These are phyloP conservation scores for Colletotrichum sansevieriae DNA, from an alignment of 2,329 filamentous ascomycete species.

Conservation along the genomic window DNA sequence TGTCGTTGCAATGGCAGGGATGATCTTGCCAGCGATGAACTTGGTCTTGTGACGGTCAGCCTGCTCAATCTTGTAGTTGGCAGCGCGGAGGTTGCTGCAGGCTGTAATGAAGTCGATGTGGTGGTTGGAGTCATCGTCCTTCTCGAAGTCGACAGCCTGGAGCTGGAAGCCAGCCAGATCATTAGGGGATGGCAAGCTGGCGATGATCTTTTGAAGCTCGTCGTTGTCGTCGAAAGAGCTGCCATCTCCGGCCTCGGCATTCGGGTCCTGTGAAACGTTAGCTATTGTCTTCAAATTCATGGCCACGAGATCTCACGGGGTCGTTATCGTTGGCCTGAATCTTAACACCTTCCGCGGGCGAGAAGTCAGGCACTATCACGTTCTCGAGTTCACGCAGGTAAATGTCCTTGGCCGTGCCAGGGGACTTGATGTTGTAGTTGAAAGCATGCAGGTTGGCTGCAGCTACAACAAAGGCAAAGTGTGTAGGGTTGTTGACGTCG, in stretches of 20 bases:
- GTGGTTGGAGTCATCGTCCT: slow-evolving; percentile 97
- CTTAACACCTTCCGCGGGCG: slow-evolving; percentile 89
- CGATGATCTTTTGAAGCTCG: slow-evolving; percentile 80
- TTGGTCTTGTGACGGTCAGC: slow-evolving; percentile 98
- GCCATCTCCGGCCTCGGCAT: slow-evolving; percentile 66
- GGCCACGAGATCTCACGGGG: slow-evolving; percentile 67
- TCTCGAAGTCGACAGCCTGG: slow-evolving; percentile 95
- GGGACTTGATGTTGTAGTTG: slow-evolving; percentile 97
- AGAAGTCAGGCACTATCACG: slow-evolving; percentile 96
- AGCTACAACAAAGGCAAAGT: slow-evolving; percentile 88
- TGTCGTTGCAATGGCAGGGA: slow-evolving; percentile 97
- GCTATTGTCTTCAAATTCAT: slow-evolving; percentile 1
- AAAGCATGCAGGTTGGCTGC: slow-evolving; percentile 95
- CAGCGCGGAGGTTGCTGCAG: slow-evolving; percentile 93
- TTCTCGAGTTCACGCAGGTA: slow-evolving; percentile 87
- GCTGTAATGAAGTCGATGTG: slow-evolving; percentile 99
- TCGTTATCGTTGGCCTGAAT: slow-evolving; percentile 98
- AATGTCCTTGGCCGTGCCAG: slow-evolving; percentile 75
- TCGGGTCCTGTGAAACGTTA: slow-evolving; percentile 75
- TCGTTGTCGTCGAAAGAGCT: slow-evolving; percentile 76
- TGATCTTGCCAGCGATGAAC: slow-evolving; percentile 99
- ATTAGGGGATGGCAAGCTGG: slow-evolving; percentile 82
- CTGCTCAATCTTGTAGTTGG: slow-evolving; percentile 96
- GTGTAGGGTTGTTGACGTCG: slow-evolving; percentile 84
- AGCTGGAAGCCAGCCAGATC: slow-evolving; percentile 89